phyloP scores from a whole-genome alignment of 495 filamentous ascomycete genomes.

The Pseudomonodictys pantanalensis region DNA sequence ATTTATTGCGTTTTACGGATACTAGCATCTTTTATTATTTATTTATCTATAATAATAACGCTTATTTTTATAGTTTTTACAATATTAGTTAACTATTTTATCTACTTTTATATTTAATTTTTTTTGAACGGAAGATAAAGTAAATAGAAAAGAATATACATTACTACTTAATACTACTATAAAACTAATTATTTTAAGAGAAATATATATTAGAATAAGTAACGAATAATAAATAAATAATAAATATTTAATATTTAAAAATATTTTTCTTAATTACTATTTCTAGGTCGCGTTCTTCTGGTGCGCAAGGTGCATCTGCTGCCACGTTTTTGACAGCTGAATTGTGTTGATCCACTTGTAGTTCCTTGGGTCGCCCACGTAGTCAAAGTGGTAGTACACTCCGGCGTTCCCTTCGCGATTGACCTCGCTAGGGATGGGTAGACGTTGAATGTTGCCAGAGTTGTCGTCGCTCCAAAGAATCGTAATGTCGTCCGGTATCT shows the following conservation, averaged over 20 bases:
- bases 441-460: conserved; percentile 64
- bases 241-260: not conserved
- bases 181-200: not conserved
- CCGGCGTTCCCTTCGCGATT: conserved; percentile 63
- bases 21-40: too few species aligned
- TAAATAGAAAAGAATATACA: not conserved
- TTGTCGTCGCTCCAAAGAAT: conserved; percentile 75
- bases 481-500: conserved; percentile 69
- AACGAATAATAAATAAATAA: not conserved
- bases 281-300: conserved; percentile 57
- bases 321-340: conserved; percentile 61
- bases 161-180: not conserved
- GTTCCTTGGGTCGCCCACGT: conserved; percentile 61
- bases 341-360: conserved; percentile 73
- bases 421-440: conserved; percentile 61
- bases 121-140: not conserved
- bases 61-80: not conserved
- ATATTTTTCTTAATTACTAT: too few species aligned
- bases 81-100: not conserved
- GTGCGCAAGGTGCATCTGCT: conserved; percentile 63
- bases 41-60: too few species aligned
- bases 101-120: not conserved
- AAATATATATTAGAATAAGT: not conserved
- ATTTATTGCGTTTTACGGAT: too few species aligned
- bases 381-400: conserved; percentile 76